Conservation (phyloP, 192 early-diverging fungal genomes). For the Coemansia sp. region DNA sequence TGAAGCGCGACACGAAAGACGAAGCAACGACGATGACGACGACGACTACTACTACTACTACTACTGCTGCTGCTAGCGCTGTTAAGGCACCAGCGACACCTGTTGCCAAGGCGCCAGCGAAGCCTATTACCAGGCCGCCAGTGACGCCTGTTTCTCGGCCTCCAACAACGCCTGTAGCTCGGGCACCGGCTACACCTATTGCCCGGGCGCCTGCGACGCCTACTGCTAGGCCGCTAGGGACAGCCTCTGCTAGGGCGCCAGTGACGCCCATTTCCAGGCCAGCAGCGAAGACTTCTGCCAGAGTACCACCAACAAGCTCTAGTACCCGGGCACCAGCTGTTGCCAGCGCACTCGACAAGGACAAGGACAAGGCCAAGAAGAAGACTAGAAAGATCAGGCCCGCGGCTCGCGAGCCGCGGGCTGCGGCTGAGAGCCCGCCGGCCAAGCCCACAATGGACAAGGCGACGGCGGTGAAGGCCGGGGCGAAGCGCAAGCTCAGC, state of each 20-base stretch:
- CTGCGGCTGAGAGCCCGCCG: neutral
- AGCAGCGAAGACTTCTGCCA: too few relatives aligned
- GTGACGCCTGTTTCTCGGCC: too few relatives aligned
- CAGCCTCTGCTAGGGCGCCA: too few relatives aligned
- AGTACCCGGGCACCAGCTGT: too few relatives aligned
- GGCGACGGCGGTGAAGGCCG: conserved; percentile 14
- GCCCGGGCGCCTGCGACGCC: neutral
- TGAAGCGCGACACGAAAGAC: neutral
- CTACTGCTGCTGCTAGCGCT: neutral
- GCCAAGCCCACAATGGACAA: conserved; percentile 18
- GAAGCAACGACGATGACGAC: neutral
- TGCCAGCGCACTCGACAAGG: too few relatives aligned
- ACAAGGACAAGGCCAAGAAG: conserved; percentile 2
- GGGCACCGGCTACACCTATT: neutral
- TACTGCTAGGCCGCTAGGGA: too few relatives aligned
- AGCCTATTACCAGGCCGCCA: too few relatives aligned
- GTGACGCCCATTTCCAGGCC: too few relatives aligned
- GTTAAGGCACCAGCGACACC: too few relatives aligned
- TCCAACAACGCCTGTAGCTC: neutral
- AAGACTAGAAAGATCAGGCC: conserved; percentile 2
- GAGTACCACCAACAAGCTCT: too few relatives aligned
- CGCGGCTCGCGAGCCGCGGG: neutral
- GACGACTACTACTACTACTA: neutral
- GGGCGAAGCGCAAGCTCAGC: conserved; percentile 49
- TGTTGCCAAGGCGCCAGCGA: too few relatives aligned